Evolutionary conservation across 176 grass and related monocot species (phyloP), one percentile per base, ranked within the genome.

Genomic region (Ampelocalamus luodianensis): DNA sequence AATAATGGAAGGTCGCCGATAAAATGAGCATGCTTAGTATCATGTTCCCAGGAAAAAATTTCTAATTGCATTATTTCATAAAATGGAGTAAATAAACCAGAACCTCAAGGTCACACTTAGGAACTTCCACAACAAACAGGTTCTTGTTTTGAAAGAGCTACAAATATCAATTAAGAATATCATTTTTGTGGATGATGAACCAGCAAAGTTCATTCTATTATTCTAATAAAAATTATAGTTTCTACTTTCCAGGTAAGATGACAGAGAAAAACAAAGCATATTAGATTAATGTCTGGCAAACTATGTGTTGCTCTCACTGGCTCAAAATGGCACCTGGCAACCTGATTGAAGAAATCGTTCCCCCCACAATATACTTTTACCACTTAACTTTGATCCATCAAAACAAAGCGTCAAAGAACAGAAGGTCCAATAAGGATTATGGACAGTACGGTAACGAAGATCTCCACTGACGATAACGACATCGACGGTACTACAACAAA

Each of bases 21-120:
- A 48, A 23, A 32, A 10, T 51, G 7, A 82, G 29, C 1, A n/a
- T 76, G 16, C 15, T 4, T 12, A 73, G 65, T 73, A 36, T 56
- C 16, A 44, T 43, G 46, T 56, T 75, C 4, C 0, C 17, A 36
- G 13, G 34, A 15, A 55, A 56, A 17, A 8, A 1, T 58, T 17
- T 26, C 2, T 39, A 49, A 81, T 22, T 88, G 27, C 15, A 55
- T 39, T 76, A 39, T 60, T 74, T 87, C 29, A n/a, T 16, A 74
- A 3, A 48, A 49, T 23, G 46, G 37, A 73, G 14, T 73, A 50
- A 29, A 29, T 24, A 34, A 81, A 55, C 15, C 10, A 46, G 17
- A 82, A 59, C 36, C 22, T 58, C 3, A 0, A 48, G 5, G 22
- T 38, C 3, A 20, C 22, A 43, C 3, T 17, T 73, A 43, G 43